Percentiles rank a stretch among this genome's conserved stretches.
These are phyloP conservation scores for Lactarius pseudohatsudake DNA, from an alignment of 768 basidiomycete genomes.

Conservation along the genomic window DNA sequence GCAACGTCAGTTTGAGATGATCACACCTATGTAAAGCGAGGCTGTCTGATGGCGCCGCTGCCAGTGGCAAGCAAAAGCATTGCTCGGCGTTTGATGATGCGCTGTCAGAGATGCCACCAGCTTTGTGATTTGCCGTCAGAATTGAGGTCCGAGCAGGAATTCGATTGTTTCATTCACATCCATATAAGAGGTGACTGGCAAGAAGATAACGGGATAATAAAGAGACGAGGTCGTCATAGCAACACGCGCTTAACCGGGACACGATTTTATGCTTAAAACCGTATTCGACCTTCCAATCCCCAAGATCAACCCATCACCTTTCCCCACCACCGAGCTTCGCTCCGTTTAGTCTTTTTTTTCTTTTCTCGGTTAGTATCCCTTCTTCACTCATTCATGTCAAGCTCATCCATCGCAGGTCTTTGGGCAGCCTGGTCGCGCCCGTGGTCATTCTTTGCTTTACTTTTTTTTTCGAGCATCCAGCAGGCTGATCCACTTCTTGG, in stretches of 20 bases:
- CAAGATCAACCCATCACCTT: neutral
- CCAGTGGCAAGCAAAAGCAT: neutral
- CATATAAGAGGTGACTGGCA: neutral
- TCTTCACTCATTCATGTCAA: neutral
- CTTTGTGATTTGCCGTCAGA: neutral
- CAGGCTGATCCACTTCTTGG: conserved; percentile 33
- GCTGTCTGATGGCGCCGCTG: neutral
- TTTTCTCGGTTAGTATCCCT: conserved; percentile 6
- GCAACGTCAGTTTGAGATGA: neutral
- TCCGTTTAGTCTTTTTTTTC: neutral
- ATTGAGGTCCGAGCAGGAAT: neutral
- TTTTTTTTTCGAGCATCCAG: conserved; percentile 25
- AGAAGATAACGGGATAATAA: neutral
- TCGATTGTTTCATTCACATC: neutral
- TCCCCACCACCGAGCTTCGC: too few relatives aligned
- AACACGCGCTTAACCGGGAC: neutral
- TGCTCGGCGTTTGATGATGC: neutral
- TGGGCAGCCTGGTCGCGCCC: conserved; percentile 77
- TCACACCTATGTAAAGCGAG: neutral
- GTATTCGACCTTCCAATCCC: neutral
- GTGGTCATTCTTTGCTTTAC: conserved; percentile 44
- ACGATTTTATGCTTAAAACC: neutral
- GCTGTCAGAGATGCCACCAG: neutral
- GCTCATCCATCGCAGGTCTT: conserved; percentile 33
- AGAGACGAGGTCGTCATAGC: neutral